phyloP scores from a whole-genome alignment of 2,329 filamentous ascomycete species.

The Onygenales sp. region DNA sequence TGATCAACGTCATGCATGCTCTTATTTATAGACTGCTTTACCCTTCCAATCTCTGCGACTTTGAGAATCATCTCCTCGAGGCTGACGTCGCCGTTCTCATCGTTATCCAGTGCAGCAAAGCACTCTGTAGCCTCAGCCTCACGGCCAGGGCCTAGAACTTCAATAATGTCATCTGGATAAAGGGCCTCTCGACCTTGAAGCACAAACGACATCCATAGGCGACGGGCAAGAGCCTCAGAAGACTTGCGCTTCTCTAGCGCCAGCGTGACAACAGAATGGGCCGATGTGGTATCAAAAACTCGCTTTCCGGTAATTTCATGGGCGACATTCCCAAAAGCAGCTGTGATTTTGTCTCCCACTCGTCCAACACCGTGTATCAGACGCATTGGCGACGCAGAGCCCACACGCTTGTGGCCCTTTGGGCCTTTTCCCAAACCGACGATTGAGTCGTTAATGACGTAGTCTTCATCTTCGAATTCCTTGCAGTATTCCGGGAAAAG shows the following conservation, averaged over 20 bases:
- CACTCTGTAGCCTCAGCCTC: conserved; percentile 75
- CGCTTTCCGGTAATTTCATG: conserved; percentile 93
- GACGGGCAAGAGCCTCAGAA: conserved; percentile 83
- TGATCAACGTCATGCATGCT: conserved; percentile 98
- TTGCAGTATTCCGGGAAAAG: conserved; percentile 87
- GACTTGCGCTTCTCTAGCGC: conserved; percentile 76
- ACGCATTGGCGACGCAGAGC: conserved; percentile 66
- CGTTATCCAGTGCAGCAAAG: conserved; percentile 70
- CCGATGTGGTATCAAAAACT: conserved; percentile 84
- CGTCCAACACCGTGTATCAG: conserved; percentile 64
- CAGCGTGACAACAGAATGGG: conserved; percentile 80
- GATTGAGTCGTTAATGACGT: conserved; percentile 78
- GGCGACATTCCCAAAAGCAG: conserved; percentile 84
- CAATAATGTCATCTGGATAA: conserved; percentile 69
- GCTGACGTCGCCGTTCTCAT: conserved; percentile 88
- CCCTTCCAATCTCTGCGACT: conserved; percentile 71
- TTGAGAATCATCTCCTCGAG: conserved; percentile 92
- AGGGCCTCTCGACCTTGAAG: conserved; percentile 77
- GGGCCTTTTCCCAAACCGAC: conserved; percentile 48
- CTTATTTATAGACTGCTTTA: conserved; percentile 77
- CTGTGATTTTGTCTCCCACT: conserved; percentile 85
- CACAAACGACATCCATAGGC: conserved; percentile 98
- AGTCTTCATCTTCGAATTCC: conserved; percentile 87
- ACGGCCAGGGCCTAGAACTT: conserved; percentile 71
- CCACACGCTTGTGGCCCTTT: conserved; percentile 42